Conservation (phyloP, 257 asterid genomes). For the Perilla frutescens region DNA sequence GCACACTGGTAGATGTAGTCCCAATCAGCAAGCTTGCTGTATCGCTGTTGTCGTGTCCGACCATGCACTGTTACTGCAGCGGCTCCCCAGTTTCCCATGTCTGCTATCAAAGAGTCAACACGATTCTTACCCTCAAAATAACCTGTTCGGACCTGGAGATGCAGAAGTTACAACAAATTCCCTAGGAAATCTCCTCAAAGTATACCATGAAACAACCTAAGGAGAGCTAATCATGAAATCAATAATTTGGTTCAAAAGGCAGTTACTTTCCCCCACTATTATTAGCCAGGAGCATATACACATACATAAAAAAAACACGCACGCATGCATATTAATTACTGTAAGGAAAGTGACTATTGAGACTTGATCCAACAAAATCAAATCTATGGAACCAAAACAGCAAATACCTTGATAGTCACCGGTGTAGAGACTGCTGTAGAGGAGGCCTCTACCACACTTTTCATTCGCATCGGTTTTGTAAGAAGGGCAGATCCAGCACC, state of each 20-base stretch:
- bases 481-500: conserved; percentile 98
- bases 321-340: neutral
- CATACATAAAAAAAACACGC: neutral
- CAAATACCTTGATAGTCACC: conserved; percentile 77
- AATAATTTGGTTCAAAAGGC: conserved; percentile 14
- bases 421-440: conserved; percentile 73
- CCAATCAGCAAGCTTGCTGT: conserved; percentile 96
- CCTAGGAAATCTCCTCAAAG: neutral
- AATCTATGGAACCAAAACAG: conserved; percentile 14
- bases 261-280: neutral
- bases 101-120: conserved; percentile 77
- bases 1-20: conserved; percentile 75
- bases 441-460: conserved; percentile 80
- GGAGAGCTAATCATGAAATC: neutral
- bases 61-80: conserved; percentile 91
- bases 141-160: conserved; percentile 84
- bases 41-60: conserved; percentile 95
- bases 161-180: conserved; percentile 35
- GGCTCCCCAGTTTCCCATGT: conserved; percentile 90
- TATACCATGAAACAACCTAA: conserved; percentile 7
- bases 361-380: conserved; percentile 25
- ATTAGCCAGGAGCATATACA: neutral
- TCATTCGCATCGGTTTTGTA: conserved; percentile 85
- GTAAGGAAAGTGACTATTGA: conserved; percentile 5
- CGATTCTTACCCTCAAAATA: conserved; percentile 95